Percentiles rank a stretch among this genome's conserved stretches.
Evolutionary conservation across 2,329 filamentous ascomycete species (phyloP).

Genomic region (Paraphaeosphaeria minitans): DNA sequence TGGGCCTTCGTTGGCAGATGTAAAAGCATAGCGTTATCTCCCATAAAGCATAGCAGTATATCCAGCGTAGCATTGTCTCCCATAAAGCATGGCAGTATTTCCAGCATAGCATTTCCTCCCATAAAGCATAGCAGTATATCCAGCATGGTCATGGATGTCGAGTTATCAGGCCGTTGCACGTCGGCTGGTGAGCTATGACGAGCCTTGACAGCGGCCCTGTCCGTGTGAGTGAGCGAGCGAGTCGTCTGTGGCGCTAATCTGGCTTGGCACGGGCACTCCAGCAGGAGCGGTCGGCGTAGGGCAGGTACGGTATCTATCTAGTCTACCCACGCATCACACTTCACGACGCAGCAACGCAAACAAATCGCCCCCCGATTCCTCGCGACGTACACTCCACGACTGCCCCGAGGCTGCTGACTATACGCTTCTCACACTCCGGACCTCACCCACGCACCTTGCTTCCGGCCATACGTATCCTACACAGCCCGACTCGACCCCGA

Average conservation of each 20-base stretch:
- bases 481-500: conserved; percentile 8
- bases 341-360: not conserved
- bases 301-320: too few species aligned
- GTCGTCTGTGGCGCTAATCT: not conserved
- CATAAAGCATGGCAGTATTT: not conserved
- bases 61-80: not conserved
- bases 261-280: conserved; percentile 5
- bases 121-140: not conserved
- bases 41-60: not conserved
- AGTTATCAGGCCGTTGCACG: not conserved
- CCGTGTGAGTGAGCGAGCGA: not conserved
- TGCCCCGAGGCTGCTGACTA: conserved; percentile 5
- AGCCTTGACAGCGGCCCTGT: not conserved
- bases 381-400: not conserved
- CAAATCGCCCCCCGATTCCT: conserved; percentile 2
- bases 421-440: not conserved
- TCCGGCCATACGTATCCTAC: conserved; percentile 11
- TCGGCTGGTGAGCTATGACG: not conserved
- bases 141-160: not conserved
- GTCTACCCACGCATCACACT: conserved; percentile 4
- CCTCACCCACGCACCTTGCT: conserved; percentile 3
- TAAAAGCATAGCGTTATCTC: not conserved
- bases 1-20: not conserved
- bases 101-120: not conserved
- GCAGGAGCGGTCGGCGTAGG: conserved; percentile 1